These are phyloP conservation scores for Boletus subcaerulescens DNA, from an alignment of 768 basidiomycete species.

Conservation along the genomic window DNA sequence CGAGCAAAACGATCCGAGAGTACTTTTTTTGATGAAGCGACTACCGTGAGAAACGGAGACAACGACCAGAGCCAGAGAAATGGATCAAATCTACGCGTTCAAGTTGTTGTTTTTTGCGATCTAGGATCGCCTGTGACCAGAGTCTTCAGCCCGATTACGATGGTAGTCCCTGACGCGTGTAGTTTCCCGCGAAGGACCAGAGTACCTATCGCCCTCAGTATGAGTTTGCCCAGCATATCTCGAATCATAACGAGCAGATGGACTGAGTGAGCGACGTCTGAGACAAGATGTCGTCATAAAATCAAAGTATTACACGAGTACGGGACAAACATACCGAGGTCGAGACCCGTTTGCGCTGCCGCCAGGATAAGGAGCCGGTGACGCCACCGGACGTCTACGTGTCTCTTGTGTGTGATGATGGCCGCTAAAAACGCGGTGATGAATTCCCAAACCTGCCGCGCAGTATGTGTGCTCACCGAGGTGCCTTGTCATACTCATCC, in stretches of 20 bases:
- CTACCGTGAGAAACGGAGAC: conserved; percentile 1
- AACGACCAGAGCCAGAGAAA: conserved; percentile 1
- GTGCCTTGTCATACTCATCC: conserved; percentile 60
- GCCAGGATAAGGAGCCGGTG: conserved; percentile 51
- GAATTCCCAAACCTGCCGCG: neutral
- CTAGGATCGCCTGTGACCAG: conserved; percentile 30
- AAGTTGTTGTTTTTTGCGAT: neutral
- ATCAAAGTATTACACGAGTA: neutral
- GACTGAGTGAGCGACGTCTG: conserved; percentile 74
- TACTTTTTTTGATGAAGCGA: conserved; percentile 4
- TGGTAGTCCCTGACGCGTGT: conserved; percentile 40
- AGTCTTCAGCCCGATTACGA: conserved; percentile 34
- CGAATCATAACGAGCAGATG: conserved; percentile 46
- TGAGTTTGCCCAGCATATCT: conserved; percentile 51
- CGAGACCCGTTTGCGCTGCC: conserved; percentile 41
- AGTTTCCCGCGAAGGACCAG: conserved; percentile 35
- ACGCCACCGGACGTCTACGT: conserved; percentile 52
- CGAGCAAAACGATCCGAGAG: conserved; percentile 3
- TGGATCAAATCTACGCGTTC: conserved; percentile 4
- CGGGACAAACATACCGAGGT: conserved; percentile 34
- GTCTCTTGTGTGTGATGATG: conserved; percentile 25
- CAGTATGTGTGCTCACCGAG: conserved; percentile 43
- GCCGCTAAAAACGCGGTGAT: conserved; percentile 6
- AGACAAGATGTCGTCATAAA: neutral
- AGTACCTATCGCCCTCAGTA: conserved; percentile 47